A percentile compares a stretch with the other conserved stretches of the same genome.
phyloP scores from a whole-genome alignment of 179 eudicot species.

The Sideroxylon spinosum region DNA sequence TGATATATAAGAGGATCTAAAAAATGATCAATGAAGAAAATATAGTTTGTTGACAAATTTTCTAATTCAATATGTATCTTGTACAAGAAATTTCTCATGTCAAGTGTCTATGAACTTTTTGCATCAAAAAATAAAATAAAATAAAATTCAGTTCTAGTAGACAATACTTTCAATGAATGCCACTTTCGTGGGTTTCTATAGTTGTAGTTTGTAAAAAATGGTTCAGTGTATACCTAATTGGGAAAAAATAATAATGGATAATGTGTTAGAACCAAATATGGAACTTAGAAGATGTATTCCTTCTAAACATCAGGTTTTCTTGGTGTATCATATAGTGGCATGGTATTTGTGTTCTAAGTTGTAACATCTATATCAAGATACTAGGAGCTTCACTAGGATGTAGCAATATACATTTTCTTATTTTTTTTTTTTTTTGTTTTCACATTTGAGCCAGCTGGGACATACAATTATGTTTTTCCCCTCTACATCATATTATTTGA shows the following conservation, averaged over 20 bases:
- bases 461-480: not conserved
- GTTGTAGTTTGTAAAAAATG: not conserved
- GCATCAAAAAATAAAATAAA: no score
- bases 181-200: not conserved
- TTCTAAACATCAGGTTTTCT: not conserved
- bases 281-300: not conserved
- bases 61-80: not conserved
- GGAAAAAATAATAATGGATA: not conserved
- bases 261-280: not conserved
- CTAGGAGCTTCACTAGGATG: not conserved
- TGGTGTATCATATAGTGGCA: not conserved
- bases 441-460: not conserved
- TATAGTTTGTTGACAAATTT: not conserved
- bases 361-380: not conserved
- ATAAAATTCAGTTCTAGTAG: no score
- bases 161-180: not conserved
- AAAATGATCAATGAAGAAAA: not conserved
- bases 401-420: no score
- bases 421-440: not conserved
- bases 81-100: not conserved
- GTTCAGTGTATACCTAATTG: not conserved
- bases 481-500: not conserved
- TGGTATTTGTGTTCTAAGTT: not conserved
- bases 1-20: not conserved
- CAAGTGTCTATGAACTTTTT: not conserved